Base-by-base conservation (phyloP, 2,329 filamentous ascomycete species). In the Claviceps cyperi region DNA sequence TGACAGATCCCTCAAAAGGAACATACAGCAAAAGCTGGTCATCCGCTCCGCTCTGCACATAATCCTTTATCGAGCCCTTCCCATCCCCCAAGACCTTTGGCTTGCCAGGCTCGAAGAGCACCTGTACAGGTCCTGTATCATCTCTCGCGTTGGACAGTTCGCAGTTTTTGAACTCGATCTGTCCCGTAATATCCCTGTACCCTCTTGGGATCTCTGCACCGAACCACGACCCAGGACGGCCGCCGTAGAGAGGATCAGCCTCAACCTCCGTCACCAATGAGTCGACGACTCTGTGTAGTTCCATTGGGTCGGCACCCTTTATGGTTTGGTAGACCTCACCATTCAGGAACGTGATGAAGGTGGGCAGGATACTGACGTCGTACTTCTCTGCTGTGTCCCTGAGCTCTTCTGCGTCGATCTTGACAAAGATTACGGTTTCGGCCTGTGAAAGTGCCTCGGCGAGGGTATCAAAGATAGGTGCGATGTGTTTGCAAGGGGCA, bases 11-110 rank as follows among this genome's bases (percentile, higher is more conserved):
- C 65, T 90, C 84, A 69, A 98, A 95, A 1, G 92, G 91, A 51
- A 94, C 75, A 67, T 83, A 97, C 45, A 98, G 76, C 77, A 97
- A 86, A 54, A 98, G 73, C 72, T 98, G 92, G 69, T 97, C 90
- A 63, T 98, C 92, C 37, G 91, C 94, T 62, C 96, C 91, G 66
- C 88, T 96, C 73, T 96, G 87, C 21, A 97, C 82, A 83, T 86
- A 97, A 67, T 98, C 91, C 62, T 78, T 80, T 50, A 56, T 55
- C 28, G 70, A 65, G 36, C 55, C 52, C 61, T 81, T 81, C 50
- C 69, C 75, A 59, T 80, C 79, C 46, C 67, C 64, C 50, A 90
- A 66, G 1, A 74, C 74, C 49, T 74, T 79, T 5, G 90, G 90
- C 66, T 83, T 80, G 51, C 72, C 69, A 4, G 59, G 56, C n/a